Percentiles rank a stretch among this genome's conserved stretches.
phyloP scores from a whole-genome alignment of 208 protist species.

The Novymonas esmeraldas region DNA sequence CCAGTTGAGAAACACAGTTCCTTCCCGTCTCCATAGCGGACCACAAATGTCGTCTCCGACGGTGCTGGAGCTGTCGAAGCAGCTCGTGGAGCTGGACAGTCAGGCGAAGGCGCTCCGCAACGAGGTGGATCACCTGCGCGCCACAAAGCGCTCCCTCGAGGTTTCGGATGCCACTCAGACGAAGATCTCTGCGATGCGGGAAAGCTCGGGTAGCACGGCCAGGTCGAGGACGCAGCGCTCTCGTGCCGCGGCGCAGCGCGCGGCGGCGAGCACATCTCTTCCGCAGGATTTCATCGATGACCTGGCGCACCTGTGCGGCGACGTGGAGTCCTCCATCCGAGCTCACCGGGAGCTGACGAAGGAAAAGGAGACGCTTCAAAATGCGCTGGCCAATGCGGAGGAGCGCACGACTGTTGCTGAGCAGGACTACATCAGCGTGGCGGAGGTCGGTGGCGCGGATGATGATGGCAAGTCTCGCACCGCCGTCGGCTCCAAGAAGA shows the following conservation, averaged over 20 bases:
- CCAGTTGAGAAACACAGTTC: too few relatives aligned
- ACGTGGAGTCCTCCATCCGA: constrained; percentile 34
- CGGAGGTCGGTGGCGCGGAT: constrained; percentile 39
- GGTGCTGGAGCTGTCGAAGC: constrained; percentile 43
- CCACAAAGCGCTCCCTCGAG: constrained; percentile 46
- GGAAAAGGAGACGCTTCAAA: constrained; percentile 41
- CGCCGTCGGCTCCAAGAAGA: constrained; percentile 24
- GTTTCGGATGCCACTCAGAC: constrained; percentile 29
- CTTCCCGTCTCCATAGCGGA: too few relatives aligned
- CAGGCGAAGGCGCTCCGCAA: constrained; percentile 61
- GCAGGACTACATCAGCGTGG: constrained; percentile 34
- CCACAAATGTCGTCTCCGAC: constrained; percentile 22
- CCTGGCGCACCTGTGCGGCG: constrained; percentile 51
- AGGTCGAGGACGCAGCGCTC: constrained; percentile 23
- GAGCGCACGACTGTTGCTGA: constrained; percentile 29
- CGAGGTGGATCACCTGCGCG: constrained; percentile 63
- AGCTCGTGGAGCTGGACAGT: constrained; percentile 56
- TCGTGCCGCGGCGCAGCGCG: constrained; percentile 13
- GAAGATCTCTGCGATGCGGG: constrained; percentile 36
- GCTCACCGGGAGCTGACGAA: constrained; percentile 32
- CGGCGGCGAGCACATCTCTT: constrained; percentile 12
- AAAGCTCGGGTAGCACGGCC: constrained; percentile 27
- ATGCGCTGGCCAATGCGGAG: constrained; percentile 21
- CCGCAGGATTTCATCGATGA: constrained; percentile 66
- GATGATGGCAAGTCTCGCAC: constrained; percentile 31